Conservation (phyloP, 208 protist species). For the Trypanosoma boissoni region DNA sequence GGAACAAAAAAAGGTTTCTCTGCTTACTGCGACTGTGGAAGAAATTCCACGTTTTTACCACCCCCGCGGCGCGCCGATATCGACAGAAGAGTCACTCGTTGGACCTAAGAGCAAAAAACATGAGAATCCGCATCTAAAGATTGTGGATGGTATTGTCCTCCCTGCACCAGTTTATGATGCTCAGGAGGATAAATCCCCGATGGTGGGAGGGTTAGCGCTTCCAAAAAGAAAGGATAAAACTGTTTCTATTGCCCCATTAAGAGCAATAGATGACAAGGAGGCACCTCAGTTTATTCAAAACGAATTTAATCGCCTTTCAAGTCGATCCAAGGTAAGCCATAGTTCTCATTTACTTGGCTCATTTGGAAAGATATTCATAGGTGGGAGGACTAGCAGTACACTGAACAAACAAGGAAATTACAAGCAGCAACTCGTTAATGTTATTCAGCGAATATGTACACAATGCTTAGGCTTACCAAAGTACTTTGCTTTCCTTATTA, state of each 20-base stretch:
- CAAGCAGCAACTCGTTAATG: slow-evolving; percentile 48
- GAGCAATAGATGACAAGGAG: slow-evolving; percentile 51
- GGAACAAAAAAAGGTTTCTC: slow-evolving; percentile 3
- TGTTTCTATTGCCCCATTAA: slow-evolving; percentile 48
- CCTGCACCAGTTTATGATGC: slow-evolving; percentile 34
- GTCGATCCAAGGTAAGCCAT: slow-evolving; percentile 40
- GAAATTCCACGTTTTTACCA: slow-evolving; percentile 90
- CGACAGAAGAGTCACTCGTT: slow-evolving; percentile 40
- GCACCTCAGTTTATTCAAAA: slow-evolving; percentile 59
- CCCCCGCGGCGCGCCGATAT: slow-evolving; percentile 44
- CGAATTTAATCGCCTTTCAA: slow-evolving; percentile 64
- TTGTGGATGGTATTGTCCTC: slow-evolving; percentile 46
- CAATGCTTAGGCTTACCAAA: slow-evolving; percentile 81
- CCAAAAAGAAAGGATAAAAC: background rate
- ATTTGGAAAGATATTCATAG: slow-evolving; percentile 17
- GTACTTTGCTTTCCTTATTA: slow-evolving; percentile 78
- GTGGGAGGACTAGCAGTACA: slow-evolving; percentile 1
- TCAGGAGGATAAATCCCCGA: slow-evolving; percentile 15
- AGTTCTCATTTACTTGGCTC: slow-evolving; percentile 32
- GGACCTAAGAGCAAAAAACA: slow-evolving; percentile 41
- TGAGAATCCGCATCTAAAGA: slow-evolving; percentile 72
- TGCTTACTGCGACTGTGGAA: slow-evolving; percentile 34
- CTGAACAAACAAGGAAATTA: slow-evolving; percentile 60
- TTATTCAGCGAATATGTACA: slow-evolving; percentile 69
- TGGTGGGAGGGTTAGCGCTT: background rate